Percentiles rank a stretch among this genome's conserved stretches.
phyloP scores from a whole-genome alignment of 1,284 basidiomycete genomes.

The Trichosporon sp. region DNA sequence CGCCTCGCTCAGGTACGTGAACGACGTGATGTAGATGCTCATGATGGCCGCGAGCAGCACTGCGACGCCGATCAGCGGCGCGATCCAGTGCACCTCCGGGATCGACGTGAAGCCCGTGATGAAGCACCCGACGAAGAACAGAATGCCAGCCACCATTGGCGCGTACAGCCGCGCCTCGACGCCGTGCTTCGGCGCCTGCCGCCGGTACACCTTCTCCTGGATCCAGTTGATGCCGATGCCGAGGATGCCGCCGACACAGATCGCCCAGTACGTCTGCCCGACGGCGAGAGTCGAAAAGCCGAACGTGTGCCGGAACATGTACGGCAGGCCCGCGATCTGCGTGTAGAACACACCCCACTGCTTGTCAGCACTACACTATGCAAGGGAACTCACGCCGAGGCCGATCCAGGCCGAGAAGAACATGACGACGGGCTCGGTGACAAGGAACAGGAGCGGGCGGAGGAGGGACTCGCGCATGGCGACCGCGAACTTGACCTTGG shows the following conservation, averaged over 20 bases:
- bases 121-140: slow-evolving; percentile 63
- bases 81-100: slow-evolving; percentile 35
- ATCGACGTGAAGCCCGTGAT: slow-evolving; percentile 46
- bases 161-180: slow-evolving; percentile 69
- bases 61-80: slow-evolving; percentile 56
- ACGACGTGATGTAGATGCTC: slow-evolving; percentile 36
- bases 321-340: slow-evolving; percentile 63
- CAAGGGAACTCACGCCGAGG: slow-evolving; percentile 55
- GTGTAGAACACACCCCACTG: slow-evolving; percentile 71
- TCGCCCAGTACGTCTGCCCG: slow-evolving; percentile 60
- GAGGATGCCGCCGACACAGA: slow-evolving; percentile 59
- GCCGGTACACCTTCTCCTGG: slow-evolving; percentile 66
- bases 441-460: slow-evolving; percentile 53
- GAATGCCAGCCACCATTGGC: slow-evolving; percentile 61
- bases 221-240: slow-evolving; percentile 60
- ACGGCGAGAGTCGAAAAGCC: slow-evolving; percentile 61
- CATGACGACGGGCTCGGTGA: slow-evolving; percentile 70
- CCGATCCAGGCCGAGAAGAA: slow-evolving; percentile 72
- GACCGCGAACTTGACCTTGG: slow-evolving; percentile 32
- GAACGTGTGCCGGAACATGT: slow-evolving; percentile 61
- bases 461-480: slow-evolving; percentile 36
- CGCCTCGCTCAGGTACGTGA: slow-evolving; percentile 32
- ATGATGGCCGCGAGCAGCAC: slow-evolving; percentile 43
- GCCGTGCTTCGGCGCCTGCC: slow-evolving; percentile 55
- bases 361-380: background rate